Evolutionary conservation across 768 basidiomycete genomes (phyloP), one percentile per base, ranked within the genome.

Genomic region (Tylopilus balloui): DNA sequence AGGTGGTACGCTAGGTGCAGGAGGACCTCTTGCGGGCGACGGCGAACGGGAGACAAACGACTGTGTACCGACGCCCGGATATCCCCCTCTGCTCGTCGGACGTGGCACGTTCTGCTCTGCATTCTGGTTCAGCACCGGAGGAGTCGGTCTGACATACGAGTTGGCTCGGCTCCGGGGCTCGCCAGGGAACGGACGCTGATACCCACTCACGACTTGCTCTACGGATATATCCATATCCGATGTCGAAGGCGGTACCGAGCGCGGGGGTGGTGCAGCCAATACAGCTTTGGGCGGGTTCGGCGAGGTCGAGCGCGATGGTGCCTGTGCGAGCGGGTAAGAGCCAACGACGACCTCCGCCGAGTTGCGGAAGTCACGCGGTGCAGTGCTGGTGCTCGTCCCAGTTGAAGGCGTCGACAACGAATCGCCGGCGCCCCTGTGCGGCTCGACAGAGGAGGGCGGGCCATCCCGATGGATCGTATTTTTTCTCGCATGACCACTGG

Each of bases 171-270:
- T 82, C 21, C 79, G 70, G 8, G 76, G 73, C 64, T 96, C 94
- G 4, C 92, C 93, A 7, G 93, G 94, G 63, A 97, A 78, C 1
- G 85, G 80, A 59, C 92, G 91, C 23, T 84, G 79, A 61, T 97
- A 97, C 54, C 82, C 77, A 1, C 74, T 73, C 14, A 92, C 67
- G 8, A 92, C 83, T n/a, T 82, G 79, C 48, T 88, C 83, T 15
- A 91, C 80, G 1, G 79, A 73, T n/a, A 81, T 76, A 34, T 73
- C 64, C 1, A 81, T 76, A 34, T 73, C 64, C 1, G 75, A 75
- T 7, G 73, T 52, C 3, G 75, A 69, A 25, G 72, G 69, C 4
- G 68, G 47, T 3, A 50, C 19, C 5, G 64, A 62, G 0, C 73
- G 34, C 2, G 59, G 45, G 14, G 80, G 83, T 7, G 88, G 83